Percentiles rank a stretch among this genome's conserved stretches.
phyloP scores from a whole-genome alignment of 345 rosid species.

The Laguncularia racemosa region DNA sequence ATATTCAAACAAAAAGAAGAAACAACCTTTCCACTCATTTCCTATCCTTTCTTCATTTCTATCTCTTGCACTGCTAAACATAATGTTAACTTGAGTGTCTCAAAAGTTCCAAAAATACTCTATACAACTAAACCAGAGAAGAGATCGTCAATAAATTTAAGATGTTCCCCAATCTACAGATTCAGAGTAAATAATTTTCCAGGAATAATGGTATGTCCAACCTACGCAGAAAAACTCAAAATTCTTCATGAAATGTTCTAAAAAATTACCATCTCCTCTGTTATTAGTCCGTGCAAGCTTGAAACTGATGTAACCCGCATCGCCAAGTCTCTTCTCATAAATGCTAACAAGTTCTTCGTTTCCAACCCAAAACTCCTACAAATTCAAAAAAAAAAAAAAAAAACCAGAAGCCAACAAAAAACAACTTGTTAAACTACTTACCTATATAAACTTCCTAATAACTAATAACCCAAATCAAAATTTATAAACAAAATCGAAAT shows the following conservation, averaged over 20 bases:
- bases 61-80: too few species aligned
- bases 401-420: neutral
- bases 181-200: too few species aligned
- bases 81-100: too few species aligned
- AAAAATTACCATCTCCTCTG: constrained; percentile 76
- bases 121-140: neutral
- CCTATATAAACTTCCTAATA: neutral
- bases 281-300: constrained; percentile 89
- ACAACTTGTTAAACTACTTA: neutral
- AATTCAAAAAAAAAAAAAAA: neutral
- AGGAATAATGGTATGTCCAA: too few species aligned
- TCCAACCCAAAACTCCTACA: constrained; percentile 89
- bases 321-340: constrained; percentile 77
- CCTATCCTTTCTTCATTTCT: too few species aligned
- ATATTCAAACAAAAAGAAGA: too few species aligned
- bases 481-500: neutral
- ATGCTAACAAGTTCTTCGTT: constrained; percentile 78
- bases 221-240: neutral
- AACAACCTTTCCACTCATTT: too few species aligned
- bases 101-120: too few species aligned
- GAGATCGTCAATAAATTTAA: neutral
- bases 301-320: constrained; percentile 75
- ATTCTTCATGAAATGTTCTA: neutral
- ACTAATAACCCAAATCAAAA: neutral
- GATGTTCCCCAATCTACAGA: too few species aligned